These are phyloP conservation scores for Neltuma alba DNA, from an alignment of 306 rosid species.

Conservation along the genomic window DNA sequence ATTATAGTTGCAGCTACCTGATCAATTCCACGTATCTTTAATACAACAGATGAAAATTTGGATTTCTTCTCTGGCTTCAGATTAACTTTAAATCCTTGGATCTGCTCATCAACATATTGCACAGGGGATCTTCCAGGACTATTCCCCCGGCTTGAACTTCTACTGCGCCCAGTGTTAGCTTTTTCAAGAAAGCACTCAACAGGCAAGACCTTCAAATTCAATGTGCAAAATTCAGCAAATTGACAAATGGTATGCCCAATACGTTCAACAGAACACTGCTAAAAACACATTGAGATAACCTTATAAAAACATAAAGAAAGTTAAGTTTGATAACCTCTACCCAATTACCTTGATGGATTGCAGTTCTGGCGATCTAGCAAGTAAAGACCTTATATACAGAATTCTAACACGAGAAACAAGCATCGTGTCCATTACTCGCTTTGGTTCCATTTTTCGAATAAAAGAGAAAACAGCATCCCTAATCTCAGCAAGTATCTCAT, in stretches of 20 bases:
- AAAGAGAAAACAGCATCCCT: constrained; percentile 93
- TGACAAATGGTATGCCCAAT: constrained; percentile 33
- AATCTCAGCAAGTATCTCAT: constrained; percentile 97
- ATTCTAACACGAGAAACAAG: constrained; percentile 98
- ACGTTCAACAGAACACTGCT: constrained; percentile 26
- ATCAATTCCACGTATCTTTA: constrained; percentile 96
- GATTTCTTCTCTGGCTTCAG: constrained; percentile 92
- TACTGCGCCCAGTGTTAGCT: constrained; percentile 75
- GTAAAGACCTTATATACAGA: constrained; percentile 88
- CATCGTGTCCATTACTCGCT: constrained; percentile 98
- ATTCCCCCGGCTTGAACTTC: constrained; percentile 88
- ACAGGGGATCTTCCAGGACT: constrained; percentile 97
- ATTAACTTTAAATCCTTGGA: constrained; percentile 90
- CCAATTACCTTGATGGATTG: constrained; percentile 89
- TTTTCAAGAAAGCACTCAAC: constrained; percentile 92
- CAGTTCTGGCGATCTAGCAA: constrained; percentile 95
- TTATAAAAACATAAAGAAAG: constrained; percentile 23
- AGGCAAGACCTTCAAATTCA: constrained; percentile 66
- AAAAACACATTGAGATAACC: constrained; percentile 18
- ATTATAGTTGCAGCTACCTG: constrained; percentile 57
- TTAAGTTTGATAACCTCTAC: constrained; percentile 8
- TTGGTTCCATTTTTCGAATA: constrained; percentile 93
- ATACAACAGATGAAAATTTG: constrained; percentile 91
- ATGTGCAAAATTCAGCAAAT: constrained; percentile 37
- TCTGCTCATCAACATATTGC: constrained; percentile 71